Evolutionary conservation across 129 eudicot genomes (phyloP).

Genomic region (Tanacetum coccineum): DNA sequence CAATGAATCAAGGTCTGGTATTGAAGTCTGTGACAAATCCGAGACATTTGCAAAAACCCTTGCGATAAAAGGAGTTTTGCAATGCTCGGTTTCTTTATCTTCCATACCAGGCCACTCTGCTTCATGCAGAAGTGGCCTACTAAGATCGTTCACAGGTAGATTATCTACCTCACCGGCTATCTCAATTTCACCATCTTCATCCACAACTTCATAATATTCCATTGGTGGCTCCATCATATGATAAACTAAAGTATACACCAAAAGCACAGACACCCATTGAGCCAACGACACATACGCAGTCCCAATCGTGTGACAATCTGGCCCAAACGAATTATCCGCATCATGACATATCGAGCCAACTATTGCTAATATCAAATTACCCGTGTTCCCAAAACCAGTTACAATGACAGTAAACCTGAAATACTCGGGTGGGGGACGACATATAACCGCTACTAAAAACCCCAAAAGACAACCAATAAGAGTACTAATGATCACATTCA

Average conservation of each 20-base stretch:
- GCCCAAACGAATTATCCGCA: conserved; percentile 48
- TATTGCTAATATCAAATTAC: too few relatives aligned
- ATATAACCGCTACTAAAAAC: conserved; percentile 54
- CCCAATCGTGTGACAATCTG: conserved; percentile 48
- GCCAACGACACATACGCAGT: conserved; percentile 73
- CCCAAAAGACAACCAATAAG: conserved; percentile 59
- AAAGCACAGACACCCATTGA: conserved; percentile 79
- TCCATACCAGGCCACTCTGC: conserved; percentile 99
- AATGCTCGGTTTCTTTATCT: conserved; percentile 68
- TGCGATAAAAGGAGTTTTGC: conserved; percentile 80
- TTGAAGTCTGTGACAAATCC: conserved; percentile 34
- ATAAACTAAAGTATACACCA: conserved; percentile 77
- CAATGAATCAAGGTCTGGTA: conserved; percentile 45
- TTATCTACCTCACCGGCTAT: conserved; percentile 42
- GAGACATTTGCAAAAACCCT: conserved; percentile 46
- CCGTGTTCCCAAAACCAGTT: conserved; percentile 87
- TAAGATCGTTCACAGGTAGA: conserved; percentile 37
- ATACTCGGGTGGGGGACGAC: conserved; percentile 81
- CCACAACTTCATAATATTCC: conserved; percentile 69
- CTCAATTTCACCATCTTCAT: conserved; percentile 47
- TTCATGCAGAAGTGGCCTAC: conserved; percentile 75
- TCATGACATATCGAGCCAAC: conserved; percentile 75
- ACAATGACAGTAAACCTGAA: conserved; percentile 64
- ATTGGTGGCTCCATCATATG: conserved; percentile 97
- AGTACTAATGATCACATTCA: conserved; percentile 67